Evolutionary conservation across 2,329 filamentous ascomycete genomes (phyloP), one percentile per base, ranked within the genome.

Genomic region (Xylaria sp.): DNA sequence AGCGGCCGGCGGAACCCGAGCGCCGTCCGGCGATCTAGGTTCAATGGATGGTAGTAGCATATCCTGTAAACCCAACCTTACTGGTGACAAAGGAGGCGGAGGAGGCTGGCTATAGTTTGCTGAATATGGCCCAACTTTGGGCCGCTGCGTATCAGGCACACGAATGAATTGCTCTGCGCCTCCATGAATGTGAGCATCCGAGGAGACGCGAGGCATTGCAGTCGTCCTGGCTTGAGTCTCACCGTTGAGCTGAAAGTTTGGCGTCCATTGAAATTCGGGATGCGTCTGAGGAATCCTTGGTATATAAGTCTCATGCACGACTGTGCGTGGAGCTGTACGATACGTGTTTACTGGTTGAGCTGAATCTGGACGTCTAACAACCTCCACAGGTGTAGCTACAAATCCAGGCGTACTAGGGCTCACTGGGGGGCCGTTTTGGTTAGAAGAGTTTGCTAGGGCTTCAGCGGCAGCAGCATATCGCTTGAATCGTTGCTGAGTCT

Each of bases 391-490:
- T 39, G 63, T 59, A 59, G 73, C 52, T 67, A 69, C 69, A 56
- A 65, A 61, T 59, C 69, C 70, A 55, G 66, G 66, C 25, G 68
- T 71, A 68, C 65, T 71, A 28, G 69, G 62, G 52, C 67, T 71
- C 55, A 65, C 63, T 44, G 57, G 59, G 63, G 66, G 65, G 23
- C 51, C 61, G 64, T 69, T 63, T 13, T 70, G 72, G n/a, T 58
- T 50, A 28, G 71, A 65, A 34, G 73, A 70, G 60, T 68, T 72
- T 37, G 76, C 74, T 28, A 79, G 73, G 51, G 76, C 76, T 69
- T 80, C 75, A 64, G 78, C 78, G 41, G 77, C 76, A 58, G 77
- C 76, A 69, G 77, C 77, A 67, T 80, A 80, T 75, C 78, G 75
- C 69, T 76, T 80, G 70, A 79, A 80, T 39, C 78, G 76, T 70